phyloP scores from a whole-genome alignment of 768 basidiomycete genomes.

The Naganishia randhawae region DNA sequence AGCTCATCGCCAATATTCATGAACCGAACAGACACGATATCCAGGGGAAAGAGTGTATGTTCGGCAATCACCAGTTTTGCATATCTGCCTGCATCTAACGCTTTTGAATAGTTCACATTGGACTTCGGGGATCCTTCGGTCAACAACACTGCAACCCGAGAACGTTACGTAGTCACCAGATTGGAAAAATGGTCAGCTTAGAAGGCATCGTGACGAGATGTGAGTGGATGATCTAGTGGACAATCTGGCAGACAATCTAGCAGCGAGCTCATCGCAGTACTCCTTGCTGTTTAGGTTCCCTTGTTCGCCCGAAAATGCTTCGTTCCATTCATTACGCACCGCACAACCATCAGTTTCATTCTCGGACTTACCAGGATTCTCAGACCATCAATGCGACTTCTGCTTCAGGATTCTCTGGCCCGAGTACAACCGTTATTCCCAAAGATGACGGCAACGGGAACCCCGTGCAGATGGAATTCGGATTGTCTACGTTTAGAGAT shows the following conservation, averaged over 20 bases:
- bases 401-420: conserved; percentile 21
- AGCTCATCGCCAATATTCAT: conserved; percentile 68
- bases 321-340: conserved; percentile 93
- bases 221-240: conserved; percentile 41
- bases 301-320: conserved; percentile 97
- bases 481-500: conserved; percentile 84
- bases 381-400: conserved; percentile 77
- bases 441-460: conserved; percentile 87
- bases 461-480: conserved; percentile 84
- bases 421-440: conserved; percentile 61
- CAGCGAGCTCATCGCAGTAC: background rate
- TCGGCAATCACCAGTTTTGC: background rate
- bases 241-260: background rate
- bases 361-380: conserved; percentile 84
- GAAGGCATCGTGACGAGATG: conserved; percentile 98
- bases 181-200: conserved; percentile 92
- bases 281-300: conserved; percentile 57
- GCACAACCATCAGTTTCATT: conserved; percentile 76
- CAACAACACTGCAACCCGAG: conserved; percentile 97
- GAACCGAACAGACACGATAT: conserved; percentile 78
- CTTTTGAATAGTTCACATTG: conserved; percentile 64
- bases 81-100: background rate
- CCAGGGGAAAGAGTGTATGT: conserved; percentile 64
- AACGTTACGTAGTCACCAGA: conserved; percentile 77
- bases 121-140: conserved; percentile 92